Percentiles rank a stretch among this genome's conserved stretches.
phyloP scores from a whole-genome alignment of 202 grass and related monocot genomes.

The Schoenoplectus triqueter region DNA sequence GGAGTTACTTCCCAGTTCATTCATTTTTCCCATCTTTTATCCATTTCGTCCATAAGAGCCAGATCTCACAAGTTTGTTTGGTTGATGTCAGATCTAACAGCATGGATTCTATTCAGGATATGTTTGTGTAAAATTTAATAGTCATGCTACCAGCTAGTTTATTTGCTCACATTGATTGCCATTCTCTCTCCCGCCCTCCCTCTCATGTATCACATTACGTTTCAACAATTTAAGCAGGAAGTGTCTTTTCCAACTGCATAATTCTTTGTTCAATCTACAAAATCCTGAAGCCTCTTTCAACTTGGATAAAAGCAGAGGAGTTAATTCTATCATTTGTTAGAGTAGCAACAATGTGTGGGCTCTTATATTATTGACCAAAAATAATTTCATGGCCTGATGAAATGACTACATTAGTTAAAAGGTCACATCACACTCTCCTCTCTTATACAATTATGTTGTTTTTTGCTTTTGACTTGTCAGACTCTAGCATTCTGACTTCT shows the following conservation, averaged over 20 bases:
- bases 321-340: background rate
- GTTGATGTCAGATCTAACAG: conserved; percentile 9
- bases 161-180: conserved; percentile 7
- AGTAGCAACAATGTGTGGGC: background rate
- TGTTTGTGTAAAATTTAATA: background rate
- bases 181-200: background rate
- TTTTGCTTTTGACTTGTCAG: background rate
- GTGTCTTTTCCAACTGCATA: background rate
- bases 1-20: background rate
- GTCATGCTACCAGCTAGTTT: background rate
- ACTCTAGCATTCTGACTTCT: background rate
- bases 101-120: background rate
- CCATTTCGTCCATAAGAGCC: background rate
- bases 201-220: background rate
- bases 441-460: conserved; percentile 6
- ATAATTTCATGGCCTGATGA: background rate
- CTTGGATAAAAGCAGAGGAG: conserved; percentile 1
- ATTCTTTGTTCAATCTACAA: no score
- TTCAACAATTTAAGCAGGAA: background rate
- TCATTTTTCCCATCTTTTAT: background rate
- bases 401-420: conserved; percentile 10
- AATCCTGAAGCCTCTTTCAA: background rate
- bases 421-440: background rate
- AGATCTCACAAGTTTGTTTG: background rate
- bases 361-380: background rate